These are phyloP conservation scores for Paxillus rubicundulus DNA, from an alignment of 768 basidiomycete genomes.

Conservation along the genomic window DNA sequence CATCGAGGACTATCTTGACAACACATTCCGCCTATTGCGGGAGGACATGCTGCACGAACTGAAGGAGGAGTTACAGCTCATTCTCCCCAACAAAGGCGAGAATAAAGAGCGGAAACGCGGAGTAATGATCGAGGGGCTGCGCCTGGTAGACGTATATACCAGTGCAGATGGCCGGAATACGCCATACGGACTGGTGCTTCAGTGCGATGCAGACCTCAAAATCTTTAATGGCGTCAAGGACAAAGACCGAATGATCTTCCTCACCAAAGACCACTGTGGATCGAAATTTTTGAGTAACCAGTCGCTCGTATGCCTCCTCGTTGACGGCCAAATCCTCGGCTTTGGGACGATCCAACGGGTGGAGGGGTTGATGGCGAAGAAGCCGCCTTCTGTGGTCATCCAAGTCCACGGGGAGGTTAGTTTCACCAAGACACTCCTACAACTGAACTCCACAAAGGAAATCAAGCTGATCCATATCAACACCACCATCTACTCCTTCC, in stretches of 20 bases:
- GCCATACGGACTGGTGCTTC: constrained; percentile 43
- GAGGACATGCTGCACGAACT: constrained; percentile 63
- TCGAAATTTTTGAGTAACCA: constrained; percentile 49
- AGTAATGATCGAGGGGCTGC: constrained; percentile 37
- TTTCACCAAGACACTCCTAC: constrained; percentile 38
- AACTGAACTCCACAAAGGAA: constrained; percentile 34
- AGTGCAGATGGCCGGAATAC: constrained; percentile 22
- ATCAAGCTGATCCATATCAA: constrained; percentile 56
- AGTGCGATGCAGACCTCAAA: constrained; percentile 36
- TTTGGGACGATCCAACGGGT: constrained; percentile 55
- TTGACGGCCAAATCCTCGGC: constrained; percentile 46
- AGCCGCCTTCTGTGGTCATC: constrained; percentile 50
- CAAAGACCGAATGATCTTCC: constrained; percentile 37
- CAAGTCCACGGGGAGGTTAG: constrained; percentile 47
- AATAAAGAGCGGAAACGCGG: constrained; percentile 42
- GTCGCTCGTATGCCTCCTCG: constrained; percentile 51
- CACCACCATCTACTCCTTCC: constrained; percentile 60
- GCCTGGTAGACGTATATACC: constrained; percentile 36
- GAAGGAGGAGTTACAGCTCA: constrained; percentile 51
- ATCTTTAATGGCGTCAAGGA: constrained; percentile 34
- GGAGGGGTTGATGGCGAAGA: constrained; percentile 47
- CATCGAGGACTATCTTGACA: constrained; percentile 53
- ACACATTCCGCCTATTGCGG: constrained; percentile 61
- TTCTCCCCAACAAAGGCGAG: constrained; percentile 33
- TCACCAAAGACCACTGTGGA: constrained; percentile 34